Conservation (phyloP, 2,329 filamentous ascomycete genomes). For the Aspergillus luchuensis region DNA sequence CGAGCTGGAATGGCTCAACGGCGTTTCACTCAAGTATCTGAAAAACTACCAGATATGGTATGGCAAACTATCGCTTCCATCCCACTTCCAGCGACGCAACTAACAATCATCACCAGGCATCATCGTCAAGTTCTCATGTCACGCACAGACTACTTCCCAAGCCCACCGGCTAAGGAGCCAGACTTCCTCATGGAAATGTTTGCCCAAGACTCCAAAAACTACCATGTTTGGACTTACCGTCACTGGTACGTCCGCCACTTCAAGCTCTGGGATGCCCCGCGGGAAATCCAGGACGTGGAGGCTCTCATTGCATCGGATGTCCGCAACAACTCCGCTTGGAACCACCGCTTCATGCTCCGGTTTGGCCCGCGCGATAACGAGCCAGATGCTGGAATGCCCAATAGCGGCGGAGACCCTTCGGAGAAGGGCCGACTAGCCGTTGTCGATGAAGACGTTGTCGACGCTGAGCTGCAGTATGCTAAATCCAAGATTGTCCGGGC, state of each 20-base stretch:
- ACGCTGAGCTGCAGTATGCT: constrained; percentile 74
- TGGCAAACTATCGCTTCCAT: neutral
- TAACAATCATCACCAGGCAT: constrained; percentile 48
- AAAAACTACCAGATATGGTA: constrained; percentile 99
- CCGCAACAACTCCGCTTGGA: constrained; percentile 96
- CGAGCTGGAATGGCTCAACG: constrained; percentile 85
- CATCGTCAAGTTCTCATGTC: constrained; percentile 59
- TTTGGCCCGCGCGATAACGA: constrained; percentile 63
- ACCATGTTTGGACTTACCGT: constrained; percentile 96
- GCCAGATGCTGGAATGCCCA: constrained; percentile 41
- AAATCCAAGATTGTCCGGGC: constrained; percentile 73
- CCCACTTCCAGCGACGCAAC: neutral
- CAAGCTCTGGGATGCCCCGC: constrained; percentile 56
- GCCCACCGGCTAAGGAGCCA: constrained; percentile 66
- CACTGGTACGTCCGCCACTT: constrained; percentile 73
- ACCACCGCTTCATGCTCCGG: constrained; percentile 91
- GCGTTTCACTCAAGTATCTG: constrained; percentile 76
- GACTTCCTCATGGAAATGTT: constrained; percentile 81
- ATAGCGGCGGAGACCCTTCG: constrained; percentile 20
- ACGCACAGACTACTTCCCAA: constrained; percentile 51
- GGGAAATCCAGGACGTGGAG: constrained; percentile 71
- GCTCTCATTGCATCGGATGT: constrained; percentile 75
- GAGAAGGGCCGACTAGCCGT: constrained; percentile 39
- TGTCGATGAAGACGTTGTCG: constrained; percentile 64
- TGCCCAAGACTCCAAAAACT: constrained; percentile 87